Conservation (phyloP, 129 eudicot genomes). For the Saposhnikovia divaricata region DNA sequence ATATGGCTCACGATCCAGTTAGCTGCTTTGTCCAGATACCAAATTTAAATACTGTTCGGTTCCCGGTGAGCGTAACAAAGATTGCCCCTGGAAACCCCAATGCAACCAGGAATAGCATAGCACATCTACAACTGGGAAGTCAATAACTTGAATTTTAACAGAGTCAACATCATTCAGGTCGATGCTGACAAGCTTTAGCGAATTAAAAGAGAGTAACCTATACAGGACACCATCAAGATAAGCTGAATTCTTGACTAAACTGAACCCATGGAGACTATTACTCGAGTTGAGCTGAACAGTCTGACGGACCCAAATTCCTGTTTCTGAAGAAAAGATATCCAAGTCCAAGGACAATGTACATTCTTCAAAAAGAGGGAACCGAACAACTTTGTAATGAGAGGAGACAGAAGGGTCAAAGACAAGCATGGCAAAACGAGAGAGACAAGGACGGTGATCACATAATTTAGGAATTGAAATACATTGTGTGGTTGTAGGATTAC, state of each 20-base stretch:
- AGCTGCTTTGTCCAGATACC: neutral
- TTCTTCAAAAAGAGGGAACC: neutral
- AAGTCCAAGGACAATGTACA: neutral
- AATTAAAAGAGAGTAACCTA: neutral
- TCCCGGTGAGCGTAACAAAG: neutral
- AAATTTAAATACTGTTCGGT: neutral
- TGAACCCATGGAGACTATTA: neutral
- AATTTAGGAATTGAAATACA: neutral
- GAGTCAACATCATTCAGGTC: neutral
- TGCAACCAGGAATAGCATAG: neutral
- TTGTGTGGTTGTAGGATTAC: neutral
- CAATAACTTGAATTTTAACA: neutral
- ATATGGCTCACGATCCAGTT: neutral
- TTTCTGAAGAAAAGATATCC: neutral
- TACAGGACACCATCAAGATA: slow-evolving; percentile 1
- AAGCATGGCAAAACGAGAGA: neutral
- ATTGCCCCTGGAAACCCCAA: neutral
- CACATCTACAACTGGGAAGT: neutral
- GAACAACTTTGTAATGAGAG: neutral
- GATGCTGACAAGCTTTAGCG: neutral
- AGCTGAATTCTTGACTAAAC: neutral
- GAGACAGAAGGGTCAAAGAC: neutral
- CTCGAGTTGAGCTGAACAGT: neutral
- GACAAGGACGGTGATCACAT: neutral
- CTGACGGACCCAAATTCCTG: neutral